phyloP scores from a whole-genome alignment of 2,329 filamentous ascomycete species.

The Incumbomyces lentus region DNA sequence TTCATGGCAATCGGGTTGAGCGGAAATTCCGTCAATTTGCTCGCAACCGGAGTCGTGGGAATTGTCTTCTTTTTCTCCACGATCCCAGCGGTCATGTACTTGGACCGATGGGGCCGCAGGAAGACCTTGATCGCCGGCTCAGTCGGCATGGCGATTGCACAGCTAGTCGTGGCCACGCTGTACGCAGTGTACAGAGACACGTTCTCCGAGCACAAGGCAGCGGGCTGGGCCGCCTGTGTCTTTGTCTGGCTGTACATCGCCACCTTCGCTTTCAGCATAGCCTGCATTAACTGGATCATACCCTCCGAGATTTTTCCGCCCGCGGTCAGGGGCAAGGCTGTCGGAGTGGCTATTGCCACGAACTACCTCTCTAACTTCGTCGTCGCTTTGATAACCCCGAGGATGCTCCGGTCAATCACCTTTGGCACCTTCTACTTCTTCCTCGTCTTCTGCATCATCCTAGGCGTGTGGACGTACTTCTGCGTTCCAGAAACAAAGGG shows the following conservation, averaged over 20 bases:
- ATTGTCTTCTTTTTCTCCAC: constrained; percentile 31
- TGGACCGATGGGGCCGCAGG: constrained; percentile 31
- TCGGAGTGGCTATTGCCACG: constrained; percentile 49
- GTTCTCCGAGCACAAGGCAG: constrained; percentile 47
- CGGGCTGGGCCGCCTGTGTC: constrained; percentile 57
- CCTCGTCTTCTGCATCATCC: constrained; percentile 42
- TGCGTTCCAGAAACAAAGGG: constrained; percentile 51
- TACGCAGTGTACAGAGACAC: constrained; percentile 50
- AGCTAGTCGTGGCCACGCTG: constrained; percentile 61
- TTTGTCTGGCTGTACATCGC: constrained; percentile 59
- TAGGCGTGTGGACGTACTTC: constrained; percentile 42
- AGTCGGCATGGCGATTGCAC: constrained; percentile 60
- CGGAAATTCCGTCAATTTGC: constrained; percentile 28
- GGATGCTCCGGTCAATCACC: constrained; percentile 48
- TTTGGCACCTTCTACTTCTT: constrained; percentile 51
- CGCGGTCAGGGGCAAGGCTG: constrained; percentile 29
- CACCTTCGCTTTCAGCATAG: constrained; percentile 46
- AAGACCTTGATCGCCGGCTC: constrained; percentile 40
- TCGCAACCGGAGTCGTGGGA: constrained; percentile 31
- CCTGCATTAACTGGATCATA: constrained; percentile 31
- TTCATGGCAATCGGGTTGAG: constrained; percentile 25
- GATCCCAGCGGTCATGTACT: constrained; percentile 29
- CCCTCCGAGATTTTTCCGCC: constrained; percentile 31
- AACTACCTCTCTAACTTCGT: constrained; percentile 39
- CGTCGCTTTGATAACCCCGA: constrained; percentile 47